Base-by-base conservation (phyloP, 352 stramenopile species). In the Globisporangium camurandrum region DNA sequence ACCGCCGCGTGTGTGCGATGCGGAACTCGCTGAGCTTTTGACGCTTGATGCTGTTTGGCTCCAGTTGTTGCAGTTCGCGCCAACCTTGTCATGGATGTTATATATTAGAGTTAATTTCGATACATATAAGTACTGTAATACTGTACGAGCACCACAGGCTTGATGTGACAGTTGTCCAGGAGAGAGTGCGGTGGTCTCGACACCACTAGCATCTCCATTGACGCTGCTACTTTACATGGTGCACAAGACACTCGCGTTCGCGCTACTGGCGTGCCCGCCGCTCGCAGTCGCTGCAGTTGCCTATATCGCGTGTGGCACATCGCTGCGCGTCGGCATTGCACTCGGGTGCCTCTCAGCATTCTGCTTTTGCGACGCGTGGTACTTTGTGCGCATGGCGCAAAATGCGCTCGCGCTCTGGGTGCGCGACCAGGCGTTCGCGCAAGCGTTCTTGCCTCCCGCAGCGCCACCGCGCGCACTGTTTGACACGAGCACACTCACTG, bases 331-430 rank as follows among this genome's bases (percentile, higher is more conserved):
- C 12, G 65, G 64, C n/a, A 2, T 75, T 30, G 33, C 56, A 20
- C 33, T 79, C 5, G 75, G 70, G 7, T 46, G 49, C 10, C 56
- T 86, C 14, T 76, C 74, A 42, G 59, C 65, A 51, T 88, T 91
- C 60, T 67, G 64, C 23, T 71, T 81, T 46, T 87, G 78, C 41
- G 82, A 93, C 49, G 61, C 65, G 19, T 91, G 82, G 82, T 93
- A 93, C 59, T 91, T 93, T 54, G 33, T 86, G 49, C 67, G 75
- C 40, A 66, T 86, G 64, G 68, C 56, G 8, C 40, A 66, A 10
- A 54, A 80, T 30, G 42, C 57, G 34, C 44, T 67, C 23, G 55
- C 34, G 27, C 46, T 46, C 19, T 38, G 66, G 17, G 49, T 66
- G 14, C 43, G 60, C 17, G 51, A 64, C 16, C 47, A 66, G 4